Percentiles rank a stretch among this genome's conserved stretches.
phyloP scores from a whole-genome alignment of 805 yeast species.

The Saccharomyces mikatae region DNA sequence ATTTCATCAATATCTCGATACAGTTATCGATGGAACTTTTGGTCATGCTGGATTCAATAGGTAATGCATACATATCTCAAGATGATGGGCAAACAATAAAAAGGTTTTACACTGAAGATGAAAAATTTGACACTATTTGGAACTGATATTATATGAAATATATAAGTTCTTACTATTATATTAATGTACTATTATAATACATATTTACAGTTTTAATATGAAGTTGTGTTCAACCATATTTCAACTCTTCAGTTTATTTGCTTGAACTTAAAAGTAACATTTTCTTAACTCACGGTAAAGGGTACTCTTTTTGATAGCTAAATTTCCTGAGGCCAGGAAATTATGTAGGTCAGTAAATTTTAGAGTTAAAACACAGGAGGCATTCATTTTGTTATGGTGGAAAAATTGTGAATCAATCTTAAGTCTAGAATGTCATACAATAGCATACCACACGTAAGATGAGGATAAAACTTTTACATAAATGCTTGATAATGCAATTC shows the following conservation, averaged over 20 bases:
- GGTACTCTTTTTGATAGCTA: slow-evolving; percentile 41
- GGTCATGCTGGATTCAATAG: slow-evolving; percentile 46
- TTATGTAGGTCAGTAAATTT: slow-evolving; percentile 45
- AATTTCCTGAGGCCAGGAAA: slow-evolving; percentile 46
- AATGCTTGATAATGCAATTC: slow-evolving; percentile 43
- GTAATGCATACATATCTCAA: slow-evolving; percentile 57
- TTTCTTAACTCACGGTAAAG: slow-evolving; percentile 62
- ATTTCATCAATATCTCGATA: slow-evolving; percentile 43
- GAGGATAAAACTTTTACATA: slow-evolving; percentile 56
- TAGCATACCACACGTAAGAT: slow-evolving; percentile 57
- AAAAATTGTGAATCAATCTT: slow-evolving; percentile 46
- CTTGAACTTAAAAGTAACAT: slow-evolving; percentile 44
- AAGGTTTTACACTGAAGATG: slow-evolving; percentile 30
- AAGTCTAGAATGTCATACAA: slow-evolving; percentile 44
- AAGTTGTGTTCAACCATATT: slow-evolving; percentile 51
- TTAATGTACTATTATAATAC: too few species aligned
- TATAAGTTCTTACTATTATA: too few species aligned
- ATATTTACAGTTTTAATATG: too few species aligned
- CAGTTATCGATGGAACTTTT: slow-evolving; percentile 58
- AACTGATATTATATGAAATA: too few species aligned
- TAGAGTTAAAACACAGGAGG: slow-evolving; percentile 46
- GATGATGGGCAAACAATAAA: slow-evolving; percentile 55
- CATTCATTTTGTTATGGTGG: slow-evolving; percentile 65
- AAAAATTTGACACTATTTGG: slow-evolving; percentile 42
- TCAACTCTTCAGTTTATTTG: slow-evolving; percentile 25